A percentile compares a stretch with the other conserved stretches of the same genome.
Conservation (phyloP, 1,284 basidiomycete genomes). For the Sphaerobolus stellatus region DNA sequence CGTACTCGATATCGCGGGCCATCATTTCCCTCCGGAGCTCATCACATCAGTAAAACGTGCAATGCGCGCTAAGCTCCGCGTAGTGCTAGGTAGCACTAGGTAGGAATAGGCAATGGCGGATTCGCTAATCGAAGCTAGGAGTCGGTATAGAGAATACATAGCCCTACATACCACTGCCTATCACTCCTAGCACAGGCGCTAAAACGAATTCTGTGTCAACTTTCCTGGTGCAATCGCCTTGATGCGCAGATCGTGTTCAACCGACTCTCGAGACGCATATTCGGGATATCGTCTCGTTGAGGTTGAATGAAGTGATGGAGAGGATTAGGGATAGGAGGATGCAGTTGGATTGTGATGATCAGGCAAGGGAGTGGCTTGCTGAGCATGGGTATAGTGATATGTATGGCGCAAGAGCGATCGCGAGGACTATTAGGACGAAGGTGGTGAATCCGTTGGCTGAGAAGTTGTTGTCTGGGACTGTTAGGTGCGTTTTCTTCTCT, state of each 20-base stretch:
- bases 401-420: slow-evolving; percentile 86
- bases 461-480: slow-evolving; percentile 71
- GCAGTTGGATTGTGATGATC: slow-evolving; percentile 65
- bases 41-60: too few relatives aligned
- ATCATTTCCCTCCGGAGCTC: slow-evolving; percentile 88
- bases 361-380: slow-evolving; percentile 73
- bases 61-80: too few relatives aligned
- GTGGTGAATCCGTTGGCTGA: slow-evolving; percentile 78
- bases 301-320: slow-evolving; percentile 71
- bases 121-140: too few relatives aligned
- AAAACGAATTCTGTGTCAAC: too few relatives aligned
- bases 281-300: slow-evolving; percentile 73
- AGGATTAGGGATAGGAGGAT: slow-evolving; percentile 69
- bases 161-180: too few relatives aligned
- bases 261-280: slow-evolving; percentile 76
- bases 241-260: slow-evolving; percentile 90
- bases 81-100: too few relatives aligned
- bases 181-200: too few relatives aligned
- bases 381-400: slow-evolving; percentile 79
- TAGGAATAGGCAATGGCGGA: too few relatives aligned
- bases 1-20: slow-evolving; percentile 75
- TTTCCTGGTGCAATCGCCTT: too few relatives aligned
- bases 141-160: too few relatives aligned
- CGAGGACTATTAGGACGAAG: slow-evolving; percentile 74
- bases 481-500: slow-evolving; percentile 50